phyloP scores from a whole-genome alignment of 2,329 filamentous ascomycete species.

The Penicillium sp. region DNA sequence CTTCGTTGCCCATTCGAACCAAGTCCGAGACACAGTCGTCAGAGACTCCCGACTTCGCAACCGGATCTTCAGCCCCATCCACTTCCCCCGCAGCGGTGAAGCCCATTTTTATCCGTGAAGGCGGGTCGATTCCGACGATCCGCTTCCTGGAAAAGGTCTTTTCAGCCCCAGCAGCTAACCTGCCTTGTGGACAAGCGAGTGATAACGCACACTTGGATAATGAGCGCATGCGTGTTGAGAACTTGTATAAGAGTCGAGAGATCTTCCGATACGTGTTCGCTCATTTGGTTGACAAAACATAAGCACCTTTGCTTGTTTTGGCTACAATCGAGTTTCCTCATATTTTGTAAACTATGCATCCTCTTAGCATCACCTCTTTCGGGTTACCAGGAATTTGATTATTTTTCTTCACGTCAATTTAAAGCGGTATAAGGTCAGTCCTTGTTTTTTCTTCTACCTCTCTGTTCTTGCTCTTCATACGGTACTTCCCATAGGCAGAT shows the following conservation, averaged over 20 bases:
- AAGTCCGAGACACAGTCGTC: conserved; percentile 5
- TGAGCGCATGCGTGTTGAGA: conserved; percentile 83
- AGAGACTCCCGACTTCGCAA: neutral
- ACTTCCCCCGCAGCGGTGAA: conserved; percentile 15
- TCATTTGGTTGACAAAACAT: conserved; percentile 52
- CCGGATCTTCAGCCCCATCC: neutral
- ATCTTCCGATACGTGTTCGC: conserved; percentile 87
- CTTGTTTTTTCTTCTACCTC: too few relatives aligned
- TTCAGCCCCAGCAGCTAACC: conserved; percentile 81
- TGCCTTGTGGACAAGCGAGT: conserved; percentile 92
- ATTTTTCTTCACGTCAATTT: too few relatives aligned
- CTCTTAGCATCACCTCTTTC: too few relatives aligned
- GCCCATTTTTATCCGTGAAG: conserved; percentile 91
- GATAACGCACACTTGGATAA: conserved; percentile 94
- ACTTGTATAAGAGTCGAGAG: conserved; percentile 86
- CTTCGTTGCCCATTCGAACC: conserved; percentile 7
- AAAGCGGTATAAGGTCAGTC: too few relatives aligned
- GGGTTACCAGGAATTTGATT: too few relatives aligned
- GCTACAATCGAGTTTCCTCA: neutral
- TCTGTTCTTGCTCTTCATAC: too few relatives aligned
- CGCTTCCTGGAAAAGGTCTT: conserved; percentile 95
- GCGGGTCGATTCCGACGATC: conserved; percentile 91
- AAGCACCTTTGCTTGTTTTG: neutral
- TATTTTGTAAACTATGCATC: neutral
- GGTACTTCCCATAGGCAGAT: too few relatives aligned